Evolutionary conservation across 129 eudicot genomes (phyloP).

Genomic region (Solidago caesia): DNA sequence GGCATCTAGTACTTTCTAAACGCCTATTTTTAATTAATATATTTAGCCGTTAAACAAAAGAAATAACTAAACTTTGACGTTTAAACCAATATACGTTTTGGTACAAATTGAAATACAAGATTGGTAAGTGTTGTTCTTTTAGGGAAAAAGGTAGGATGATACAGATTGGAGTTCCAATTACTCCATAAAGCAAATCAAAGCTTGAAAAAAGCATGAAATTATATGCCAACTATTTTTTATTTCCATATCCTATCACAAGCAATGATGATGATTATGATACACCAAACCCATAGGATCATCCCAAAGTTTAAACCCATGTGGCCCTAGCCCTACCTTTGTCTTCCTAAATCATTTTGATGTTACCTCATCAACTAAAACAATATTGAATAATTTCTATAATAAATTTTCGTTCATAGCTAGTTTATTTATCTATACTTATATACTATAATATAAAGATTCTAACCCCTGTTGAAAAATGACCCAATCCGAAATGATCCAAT

Average conservation of each 20-base stretch:
- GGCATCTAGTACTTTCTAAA: too few relatives aligned
- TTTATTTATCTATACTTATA: background rate
- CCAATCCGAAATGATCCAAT: too few relatives aligned
- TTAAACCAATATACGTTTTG: background rate
- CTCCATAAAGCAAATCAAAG: conserved; percentile 31
- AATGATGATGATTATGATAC: conserved; percentile 41
- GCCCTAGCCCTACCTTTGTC: conserved; percentile 38
- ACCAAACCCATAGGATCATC: conserved; percentile 34
- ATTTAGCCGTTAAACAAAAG: too few relatives aligned
- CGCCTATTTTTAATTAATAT: too few relatives aligned
- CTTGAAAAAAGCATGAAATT: conserved; percentile 26
- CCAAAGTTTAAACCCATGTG: conserved; percentile 37
- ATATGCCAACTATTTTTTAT: conserved; percentile 37
- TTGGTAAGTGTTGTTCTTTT: conserved; percentile 22
- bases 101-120: background rate
- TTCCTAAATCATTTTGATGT: conserved; percentile 27
- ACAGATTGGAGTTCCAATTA: conserved; percentile 42
- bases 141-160: conserved; percentile 35
- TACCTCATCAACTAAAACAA: conserved; percentile 12
- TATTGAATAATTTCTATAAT: background rate
- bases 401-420: too few relatives aligned
- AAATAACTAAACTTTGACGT: too few relatives aligned
- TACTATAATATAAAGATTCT: too few relatives aligned
- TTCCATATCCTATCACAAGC: conserved; percentile 30
- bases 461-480: too few relatives aligned